Conservation (phyloP, 75 land plant genomes). For the Adiantum capillusveneris region DNA sequence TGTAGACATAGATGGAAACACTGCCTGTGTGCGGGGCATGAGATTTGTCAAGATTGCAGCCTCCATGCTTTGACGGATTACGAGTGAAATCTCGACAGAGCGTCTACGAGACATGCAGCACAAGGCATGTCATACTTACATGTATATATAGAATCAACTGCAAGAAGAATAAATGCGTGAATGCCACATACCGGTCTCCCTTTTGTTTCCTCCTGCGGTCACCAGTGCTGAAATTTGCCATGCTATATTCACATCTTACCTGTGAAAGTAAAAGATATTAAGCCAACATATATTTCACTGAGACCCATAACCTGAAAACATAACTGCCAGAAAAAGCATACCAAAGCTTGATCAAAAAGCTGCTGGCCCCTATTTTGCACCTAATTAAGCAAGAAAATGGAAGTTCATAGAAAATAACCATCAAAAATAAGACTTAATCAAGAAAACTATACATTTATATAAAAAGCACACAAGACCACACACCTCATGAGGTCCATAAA, state of each 20-base stretch:
- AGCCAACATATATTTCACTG: no score
- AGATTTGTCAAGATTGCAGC: slow-evolving; percentile 86
- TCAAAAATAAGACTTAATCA: no score
- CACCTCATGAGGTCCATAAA: slow-evolving; percentile 95
- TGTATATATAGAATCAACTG: neutral
- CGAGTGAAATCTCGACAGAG: slow-evolving; percentile 85
- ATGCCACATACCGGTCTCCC: slow-evolving; percentile 67
- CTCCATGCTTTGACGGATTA: slow-evolving; percentile 97
- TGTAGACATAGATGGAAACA: neutral
- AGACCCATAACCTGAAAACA: no score
- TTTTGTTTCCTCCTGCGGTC: slow-evolving; percentile 73
- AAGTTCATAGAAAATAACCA: no score
- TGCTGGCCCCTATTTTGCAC: slow-evolving; percentile 81
- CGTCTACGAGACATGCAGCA: slow-evolving; percentile 44
- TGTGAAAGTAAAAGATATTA: slow-evolving; percentile 4
- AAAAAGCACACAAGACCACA: neutral
- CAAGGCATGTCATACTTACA: neutral
- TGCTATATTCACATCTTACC: slow-evolving; percentile 96
- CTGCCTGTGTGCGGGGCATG: slow-evolving; percentile 86
- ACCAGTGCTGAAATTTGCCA: slow-evolving; percentile 97
- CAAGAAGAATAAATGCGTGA: no score
- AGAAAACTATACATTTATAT: neutral
- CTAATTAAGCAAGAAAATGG: no score
- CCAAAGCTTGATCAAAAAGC: slow-evolving; percentile 74
- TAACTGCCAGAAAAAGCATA: no score